Conservation (phyloP, 2,329 filamentous ascomycete genomes). For the Pleomassaria siparia region DNA sequence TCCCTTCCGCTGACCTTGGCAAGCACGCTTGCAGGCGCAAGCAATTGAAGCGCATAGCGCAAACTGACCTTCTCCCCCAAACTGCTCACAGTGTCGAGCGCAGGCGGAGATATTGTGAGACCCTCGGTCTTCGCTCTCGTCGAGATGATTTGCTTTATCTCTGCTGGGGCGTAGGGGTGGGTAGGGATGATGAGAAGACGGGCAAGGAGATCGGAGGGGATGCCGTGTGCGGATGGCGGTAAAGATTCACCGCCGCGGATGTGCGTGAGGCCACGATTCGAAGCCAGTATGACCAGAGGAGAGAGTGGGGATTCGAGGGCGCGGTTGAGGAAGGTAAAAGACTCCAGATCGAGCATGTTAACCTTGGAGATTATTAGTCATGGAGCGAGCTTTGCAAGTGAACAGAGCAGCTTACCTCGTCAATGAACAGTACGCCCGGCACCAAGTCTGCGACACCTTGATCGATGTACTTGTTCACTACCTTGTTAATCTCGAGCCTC, state of each 20-base stretch:
- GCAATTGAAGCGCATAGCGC: constrained; percentile 87
- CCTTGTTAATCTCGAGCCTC: constrained; percentile 95
- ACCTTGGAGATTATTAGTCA: constrained; percentile 58
- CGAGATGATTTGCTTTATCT: constrained; percentile 90
- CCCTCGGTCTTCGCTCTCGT: constrained; percentile 81
- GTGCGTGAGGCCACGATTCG: constrained; percentile 90
- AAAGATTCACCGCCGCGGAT: constrained; percentile 78
- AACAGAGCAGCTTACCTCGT: constrained; percentile 67
- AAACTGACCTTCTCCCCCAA: constrained; percentile 88
- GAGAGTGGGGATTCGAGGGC: constrained; percentile 95
- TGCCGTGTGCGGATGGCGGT: constrained; percentile 75
- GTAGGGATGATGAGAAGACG: constrained; percentile 96
- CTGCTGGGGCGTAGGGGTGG: constrained; percentile 80
- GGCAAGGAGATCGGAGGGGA: constrained; percentile 89
- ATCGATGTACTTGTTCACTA: constrained; percentile 98
- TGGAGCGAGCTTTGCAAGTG: not conserved
- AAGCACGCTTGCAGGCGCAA: constrained; percentile 88
- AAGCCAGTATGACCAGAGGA: constrained; percentile 95
- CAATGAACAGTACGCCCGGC: constrained; percentile 97
- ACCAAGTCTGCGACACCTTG: constrained; percentile 97
- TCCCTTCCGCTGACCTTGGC: constrained; percentile 66
- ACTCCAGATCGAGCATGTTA: constrained; percentile 99
- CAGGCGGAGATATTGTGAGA: constrained; percentile 75
- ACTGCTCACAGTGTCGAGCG: constrained; percentile 82
- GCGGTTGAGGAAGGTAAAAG: constrained; percentile 98